Percentiles rank a stretch among this genome's conserved stretches.
These are phyloP conservation scores for Pelargonium nanum DNA, from an alignment of 345 rosid species.

Conservation along the genomic window DNA sequence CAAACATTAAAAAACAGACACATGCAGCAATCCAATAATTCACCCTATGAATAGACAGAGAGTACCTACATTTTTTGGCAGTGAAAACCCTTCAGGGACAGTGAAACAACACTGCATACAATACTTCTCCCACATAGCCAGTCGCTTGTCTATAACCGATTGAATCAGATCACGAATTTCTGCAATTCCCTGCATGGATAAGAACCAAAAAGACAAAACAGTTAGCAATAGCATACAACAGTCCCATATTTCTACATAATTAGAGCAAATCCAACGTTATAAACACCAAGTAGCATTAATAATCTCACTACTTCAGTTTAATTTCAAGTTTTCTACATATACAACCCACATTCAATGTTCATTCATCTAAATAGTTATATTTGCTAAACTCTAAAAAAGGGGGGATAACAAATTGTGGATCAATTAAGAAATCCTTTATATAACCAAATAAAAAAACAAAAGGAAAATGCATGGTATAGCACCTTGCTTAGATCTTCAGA, in stretches of 20 bases:
- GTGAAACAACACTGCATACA: conserved; percentile 56
- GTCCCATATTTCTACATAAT: background rate
- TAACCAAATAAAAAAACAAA: background rate
- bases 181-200: conserved; percentile 44
- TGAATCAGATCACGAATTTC: conserved; percentile 38
- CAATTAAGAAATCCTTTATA: background rate
- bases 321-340: background rate
- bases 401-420: background rate
- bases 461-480: background rate
- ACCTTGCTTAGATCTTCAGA: conserved; percentile 52
- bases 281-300: background rate
- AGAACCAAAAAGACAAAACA: background rate
- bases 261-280: background rate
- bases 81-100: conserved; percentile 59
- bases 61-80: conserved; percentile 44
- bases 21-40: background rate
- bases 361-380: too few species aligned
- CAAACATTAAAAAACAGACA: background rate
- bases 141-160: conserved; percentile 40
- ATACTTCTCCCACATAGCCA: conserved; percentile 67
- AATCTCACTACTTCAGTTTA: too few species aligned
- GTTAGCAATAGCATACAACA: background rate
- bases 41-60: background rate
- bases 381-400: background rate
- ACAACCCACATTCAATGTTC: background rate